Conservation (phyloP, 2,329 filamentous ascomycete genomes). For the Zasmidium cellare region DNA sequence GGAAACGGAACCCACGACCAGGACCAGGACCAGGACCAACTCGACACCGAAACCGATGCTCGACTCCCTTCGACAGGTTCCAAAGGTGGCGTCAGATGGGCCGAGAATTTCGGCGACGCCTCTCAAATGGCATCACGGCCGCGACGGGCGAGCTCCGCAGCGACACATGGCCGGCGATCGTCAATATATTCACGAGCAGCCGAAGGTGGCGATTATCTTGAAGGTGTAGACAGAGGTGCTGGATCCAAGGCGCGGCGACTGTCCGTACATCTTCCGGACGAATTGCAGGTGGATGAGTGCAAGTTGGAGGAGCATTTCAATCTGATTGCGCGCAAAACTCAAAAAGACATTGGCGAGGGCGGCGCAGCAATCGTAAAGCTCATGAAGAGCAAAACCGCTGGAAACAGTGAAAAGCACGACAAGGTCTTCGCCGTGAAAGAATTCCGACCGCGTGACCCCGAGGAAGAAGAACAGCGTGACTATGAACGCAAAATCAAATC, state of each 20-base stretch:
- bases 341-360: conserved; percentile 77
- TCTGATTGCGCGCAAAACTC: conserved; percentile 69
- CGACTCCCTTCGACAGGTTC: conserved; percentile 17
- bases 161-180: conserved; percentile 29
- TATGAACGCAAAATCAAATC: conserved; percentile 90
- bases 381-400: conserved; percentile 70
- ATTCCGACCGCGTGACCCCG: conserved; percentile 70
- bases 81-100: conserved; percentile 24
- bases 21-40: conserved; percentile 4
- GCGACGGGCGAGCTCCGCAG: conserved; percentile 28
- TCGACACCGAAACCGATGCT: conserved; percentile 15
- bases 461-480: conserved; percentile 66
- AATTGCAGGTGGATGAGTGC: conserved; percentile 39
- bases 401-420: conserved; percentile 37
- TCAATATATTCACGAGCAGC: conserved; percentile 33
- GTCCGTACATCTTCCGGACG: conserved; percentile 31
- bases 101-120: conserved; percentile 15
- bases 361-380: conserved; percentile 79
- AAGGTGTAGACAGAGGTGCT: conserved; percentile 34
- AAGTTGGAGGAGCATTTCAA: conserved; percentile 49
- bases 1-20: conserved; percentile 13
- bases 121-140: conserved; percentile 10
- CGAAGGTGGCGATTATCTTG: conserved; percentile 27
- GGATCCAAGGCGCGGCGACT: conserved; percentile 37
- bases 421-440: conserved; percentile 85